Percentiles rank a stretch among this genome's conserved stretches.
These are phyloP conservation scores for Combretum micranthum DNA, from an alignment of 345 rosid species.

Conservation along the genomic window DNA sequence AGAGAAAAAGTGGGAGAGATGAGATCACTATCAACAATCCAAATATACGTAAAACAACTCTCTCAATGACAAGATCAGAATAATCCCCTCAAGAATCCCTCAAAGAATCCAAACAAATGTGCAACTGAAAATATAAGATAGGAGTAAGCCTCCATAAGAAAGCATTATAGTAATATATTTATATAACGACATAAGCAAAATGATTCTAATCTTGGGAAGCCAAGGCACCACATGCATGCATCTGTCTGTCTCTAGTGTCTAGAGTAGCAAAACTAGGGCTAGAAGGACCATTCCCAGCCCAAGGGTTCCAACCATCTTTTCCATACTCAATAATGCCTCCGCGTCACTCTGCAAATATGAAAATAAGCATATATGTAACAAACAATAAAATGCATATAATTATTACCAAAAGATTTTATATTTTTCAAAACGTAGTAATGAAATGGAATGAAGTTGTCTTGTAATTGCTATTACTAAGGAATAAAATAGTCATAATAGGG, in stretches of 20 bases:
- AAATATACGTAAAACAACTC: constrained; percentile 15
- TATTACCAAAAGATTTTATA: no score
- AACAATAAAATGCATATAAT: background rate
- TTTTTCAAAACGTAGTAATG: no score
- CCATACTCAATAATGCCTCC: constrained; percentile 22
- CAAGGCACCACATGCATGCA: background rate
- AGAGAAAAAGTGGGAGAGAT: background rate
- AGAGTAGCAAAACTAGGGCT: constrained; percentile 25
- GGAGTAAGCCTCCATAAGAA: constrained; percentile 3
- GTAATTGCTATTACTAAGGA: no score
- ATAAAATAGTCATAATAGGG: no score
- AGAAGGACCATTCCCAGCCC: constrained; percentile 28
- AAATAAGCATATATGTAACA: background rate
- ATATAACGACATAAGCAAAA: constrained; percentile 9
- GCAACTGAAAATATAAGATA: constrained; percentile 7
- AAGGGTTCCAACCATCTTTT: constrained; percentile 25
- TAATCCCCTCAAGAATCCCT: constrained; percentile 23
- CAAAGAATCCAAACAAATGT: constrained; percentile 39
- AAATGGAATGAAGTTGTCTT: no score
- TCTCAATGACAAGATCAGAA: constrained; percentile 8
- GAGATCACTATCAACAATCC: constrained; percentile 4
- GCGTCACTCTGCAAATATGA: constrained; percentile 42
- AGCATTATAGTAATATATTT: constrained; percentile 19
- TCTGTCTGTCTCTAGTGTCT: constrained; percentile 13
- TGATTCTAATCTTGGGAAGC: background rate